A percentile compares a stretch with the other conserved stretches of the same genome.
These are phyloP conservation scores for Eutrema heterophyllum DNA, from an alignment of 345 rosid species.

Conservation along the genomic window DNA sequence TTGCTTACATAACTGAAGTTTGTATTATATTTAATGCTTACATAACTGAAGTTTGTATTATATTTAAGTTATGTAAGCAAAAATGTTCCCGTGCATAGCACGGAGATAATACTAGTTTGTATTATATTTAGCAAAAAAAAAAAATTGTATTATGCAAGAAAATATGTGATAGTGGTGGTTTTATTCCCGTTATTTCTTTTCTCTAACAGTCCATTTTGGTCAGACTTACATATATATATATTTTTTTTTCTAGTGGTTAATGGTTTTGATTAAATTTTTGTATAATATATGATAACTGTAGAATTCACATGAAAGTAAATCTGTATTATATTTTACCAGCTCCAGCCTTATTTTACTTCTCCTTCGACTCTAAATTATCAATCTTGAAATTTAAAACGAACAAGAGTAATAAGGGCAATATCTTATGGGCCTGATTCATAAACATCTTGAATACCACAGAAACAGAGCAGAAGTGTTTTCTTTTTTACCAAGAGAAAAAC, in stretches of 20 bases:
- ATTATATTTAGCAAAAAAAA: too few species aligned
- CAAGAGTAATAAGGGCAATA: not conserved
- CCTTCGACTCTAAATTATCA: not conserved
- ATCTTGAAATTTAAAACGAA: not conserved
- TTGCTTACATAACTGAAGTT: too few species aligned
- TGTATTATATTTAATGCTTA: too few species aligned
- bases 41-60: too few species aligned
- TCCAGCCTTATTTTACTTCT: not conserved
- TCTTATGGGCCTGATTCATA: constrained; percentile 7
- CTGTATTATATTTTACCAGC: not conserved
- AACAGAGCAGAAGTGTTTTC: not conserved
- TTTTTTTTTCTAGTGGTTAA: not conserved
- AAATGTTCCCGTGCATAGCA: too few species aligned
- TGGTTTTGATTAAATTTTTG: not conserved
- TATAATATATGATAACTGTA: not conserved
- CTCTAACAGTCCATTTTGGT: not conserved
- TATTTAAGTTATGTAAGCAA: too few species aligned
- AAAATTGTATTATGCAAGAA: not conserved
- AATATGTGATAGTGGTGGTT: not conserved
- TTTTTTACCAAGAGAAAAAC: not conserved
- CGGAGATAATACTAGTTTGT: too few species aligned
- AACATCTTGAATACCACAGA: not conserved
- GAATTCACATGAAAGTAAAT: not conserved
- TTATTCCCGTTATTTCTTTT: not conserved
- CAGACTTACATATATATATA: not conserved